Evolutionary conservation across 495 filamentous ascomycete genomes (phyloP), one percentile per base, ranked within the genome.

Genomic region (Gamarada debralockiae): DNA sequence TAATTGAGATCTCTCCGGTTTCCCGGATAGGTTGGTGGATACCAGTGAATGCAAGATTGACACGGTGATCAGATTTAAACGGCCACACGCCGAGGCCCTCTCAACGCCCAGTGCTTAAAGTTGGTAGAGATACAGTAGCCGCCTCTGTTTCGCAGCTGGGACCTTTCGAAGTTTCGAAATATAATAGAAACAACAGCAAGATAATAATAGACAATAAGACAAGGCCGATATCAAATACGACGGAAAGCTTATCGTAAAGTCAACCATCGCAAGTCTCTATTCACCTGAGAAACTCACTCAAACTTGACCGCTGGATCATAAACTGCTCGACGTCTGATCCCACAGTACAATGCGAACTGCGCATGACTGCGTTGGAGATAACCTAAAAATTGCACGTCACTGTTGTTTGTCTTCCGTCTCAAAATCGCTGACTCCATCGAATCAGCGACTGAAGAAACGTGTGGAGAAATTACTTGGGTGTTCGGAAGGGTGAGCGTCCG

Each of bases 41-140:
- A 10, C 27, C 27, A 29, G 27, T 29, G 10, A n/a, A 34, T 53
- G 53, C 53, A 54, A 27, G 46, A 49, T 55, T 58, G 59, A 43
- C 52, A 58, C 50, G 20, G 14, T 53, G 48, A 53, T 56, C 41
- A 53, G 55, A 62, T 51, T 29, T 33, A 61, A 61, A 57, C 49
- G 36, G 38, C 50, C 7, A 20, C 17, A 46, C 40, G 27, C 37
- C 18, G 40, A 22, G 13, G 17, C 29, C 29, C 29, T 7, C 29
- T 34, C 14, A 13, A 13, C 36, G 36, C 14, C 27, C 4, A 15
- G 13, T 18, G 6, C 14, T 18, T 18, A 39, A 6, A 39, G 4
- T 13, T 39, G 36, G 36, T 18, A 13, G 5, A 39, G 17, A 39
- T 39, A 14, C 34, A n/a, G n/a, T n/a, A n/a, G n/a, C n/a, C 27